A percentile compares a stretch with the other conserved stretches of the same genome.
These are phyloP conservation scores for Yamagishiella unicocca DNA, from an alignment of 139 green algal species.

Conservation along the genomic window DNA sequence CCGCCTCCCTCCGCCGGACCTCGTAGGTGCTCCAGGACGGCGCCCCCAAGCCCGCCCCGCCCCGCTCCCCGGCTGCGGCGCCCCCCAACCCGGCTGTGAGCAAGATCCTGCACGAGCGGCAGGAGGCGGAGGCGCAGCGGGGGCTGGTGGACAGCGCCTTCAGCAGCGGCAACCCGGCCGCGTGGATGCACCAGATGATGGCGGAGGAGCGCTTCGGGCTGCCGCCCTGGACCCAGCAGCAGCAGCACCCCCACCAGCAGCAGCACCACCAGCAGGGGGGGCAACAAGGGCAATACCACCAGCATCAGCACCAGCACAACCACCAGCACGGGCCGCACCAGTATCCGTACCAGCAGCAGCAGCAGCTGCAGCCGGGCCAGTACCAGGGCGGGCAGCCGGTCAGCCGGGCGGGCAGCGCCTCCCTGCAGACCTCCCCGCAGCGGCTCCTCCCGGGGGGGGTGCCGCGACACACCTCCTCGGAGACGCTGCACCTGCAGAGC, in stretches of 20 bases:
- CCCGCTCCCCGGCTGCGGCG: not conserved
- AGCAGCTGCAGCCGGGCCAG: no score
- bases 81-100: not conserved
- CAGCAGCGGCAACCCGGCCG: not conserved
- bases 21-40: not conserved
- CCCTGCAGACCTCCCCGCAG: not conserved
- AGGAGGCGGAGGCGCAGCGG: not conserved
- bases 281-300: not conserved
- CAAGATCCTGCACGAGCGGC: slow-evolving; percentile 12
- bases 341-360: no score
- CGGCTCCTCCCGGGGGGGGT: not conserved
- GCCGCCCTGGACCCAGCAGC: not conserved
- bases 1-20: not conserved
- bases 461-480: slow-evolving; percentile 9
- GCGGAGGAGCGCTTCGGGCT: not conserved
- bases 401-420: no score
- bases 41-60: not conserved
- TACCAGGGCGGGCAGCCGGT: no score
- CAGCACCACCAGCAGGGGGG: slow-evolving; percentile 14
- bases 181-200: slow-evolving; percentile 37
- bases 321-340: no score
- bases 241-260: not conserved
- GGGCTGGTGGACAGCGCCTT: not conserved
- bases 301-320: no score
- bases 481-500: not conserved